Conservation (phyloP, 148 eudicot genomes). For the Vaccinium vitisidaea region DNA sequence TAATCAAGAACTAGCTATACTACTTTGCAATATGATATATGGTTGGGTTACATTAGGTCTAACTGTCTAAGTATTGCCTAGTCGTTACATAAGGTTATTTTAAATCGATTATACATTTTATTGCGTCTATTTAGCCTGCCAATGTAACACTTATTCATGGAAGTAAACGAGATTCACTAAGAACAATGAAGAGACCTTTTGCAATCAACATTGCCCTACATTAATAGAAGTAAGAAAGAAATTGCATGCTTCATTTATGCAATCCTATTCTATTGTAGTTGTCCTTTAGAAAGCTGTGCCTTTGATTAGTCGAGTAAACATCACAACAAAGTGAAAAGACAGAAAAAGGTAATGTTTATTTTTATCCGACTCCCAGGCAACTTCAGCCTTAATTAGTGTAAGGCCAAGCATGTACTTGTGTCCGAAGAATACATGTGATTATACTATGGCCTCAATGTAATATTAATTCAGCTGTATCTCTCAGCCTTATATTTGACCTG, state of each 20-base stretch:
- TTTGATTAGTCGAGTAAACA: not conserved
- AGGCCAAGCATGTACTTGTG: not conserved
- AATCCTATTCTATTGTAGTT: not conserved
- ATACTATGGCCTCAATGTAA: not conserved
- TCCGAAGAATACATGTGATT: not conserved
- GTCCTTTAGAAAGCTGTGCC: not conserved
- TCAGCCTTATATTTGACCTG: conserved; percentile 62
- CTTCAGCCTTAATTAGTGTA: not conserved
- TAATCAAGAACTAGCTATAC: not conserved
- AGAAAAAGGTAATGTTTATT: not conserved
- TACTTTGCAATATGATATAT: not conserved
- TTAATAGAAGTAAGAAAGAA: not conserved
- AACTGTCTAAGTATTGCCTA: not conserved
- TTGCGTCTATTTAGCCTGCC: not conserved
- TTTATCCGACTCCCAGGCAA: not conserved
- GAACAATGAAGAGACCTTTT: not conserved
- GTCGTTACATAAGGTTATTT: not conserved
- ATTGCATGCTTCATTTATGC: not conserved
- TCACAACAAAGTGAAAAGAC: not conserved
- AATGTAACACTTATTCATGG: not conserved
- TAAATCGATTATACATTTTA: not conserved
- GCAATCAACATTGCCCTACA: not conserved
- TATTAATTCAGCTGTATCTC: conserved; percentile 35
- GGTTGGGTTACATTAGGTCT: not conserved
- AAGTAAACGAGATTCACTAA: not conserved